Evolutionary conservation across 73 alveolate genomes (phyloP).

Genomic region (Paraurostyla sp.): DNA sequence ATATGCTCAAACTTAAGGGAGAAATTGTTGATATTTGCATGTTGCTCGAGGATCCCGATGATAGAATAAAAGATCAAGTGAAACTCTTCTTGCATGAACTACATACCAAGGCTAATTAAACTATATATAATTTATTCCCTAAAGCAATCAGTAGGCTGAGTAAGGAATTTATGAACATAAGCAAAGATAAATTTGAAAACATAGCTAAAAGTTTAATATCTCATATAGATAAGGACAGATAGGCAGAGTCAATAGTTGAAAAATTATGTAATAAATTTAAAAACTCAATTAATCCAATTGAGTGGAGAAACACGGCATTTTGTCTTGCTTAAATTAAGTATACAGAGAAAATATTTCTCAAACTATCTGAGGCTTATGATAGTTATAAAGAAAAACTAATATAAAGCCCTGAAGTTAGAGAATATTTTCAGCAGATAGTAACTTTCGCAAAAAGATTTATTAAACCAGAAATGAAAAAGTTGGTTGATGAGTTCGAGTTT

Average conservation of each 20-base stretch:
- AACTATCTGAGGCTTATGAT: slow-evolving; percentile 57
- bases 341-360: slow-evolving; percentile 53
- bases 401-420: not conserved
- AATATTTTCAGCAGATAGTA: not conserved
- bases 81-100: slow-evolving; percentile 90
- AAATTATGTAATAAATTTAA: slow-evolving; percentile 81
- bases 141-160: slow-evolving; percentile 88
- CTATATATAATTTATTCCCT: slow-evolving; percentile 91
- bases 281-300: slow-evolving; percentile 53
- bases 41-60: slow-evolving; percentile 83
- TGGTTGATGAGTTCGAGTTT: slow-evolving; percentile 41
- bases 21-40: slow-evolving; percentile 91
- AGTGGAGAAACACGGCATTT: slow-evolving; percentile 68
- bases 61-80: slow-evolving; percentile 80
- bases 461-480: slow-evolving; percentile 28
- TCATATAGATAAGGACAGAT: slow-evolving; percentile 90
- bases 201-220: slow-evolving; percentile 82
- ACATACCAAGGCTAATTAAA: slow-evolving; percentile 86
- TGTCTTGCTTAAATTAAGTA: slow-evolving; percentile 61
- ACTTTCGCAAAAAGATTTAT: slow-evolving; percentile 15
- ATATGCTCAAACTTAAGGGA: slow-evolving; percentile 94
- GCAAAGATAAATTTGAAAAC: slow-evolving; percentile 76
- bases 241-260: slow-evolving; percentile 87
- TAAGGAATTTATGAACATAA: slow-evolving; percentile 69
- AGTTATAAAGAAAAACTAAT: slow-evolving; percentile 43